phyloP scores from a whole-genome alignment of 768 basidiomycete species.

The Gautieria morchelliformis region DNA sequence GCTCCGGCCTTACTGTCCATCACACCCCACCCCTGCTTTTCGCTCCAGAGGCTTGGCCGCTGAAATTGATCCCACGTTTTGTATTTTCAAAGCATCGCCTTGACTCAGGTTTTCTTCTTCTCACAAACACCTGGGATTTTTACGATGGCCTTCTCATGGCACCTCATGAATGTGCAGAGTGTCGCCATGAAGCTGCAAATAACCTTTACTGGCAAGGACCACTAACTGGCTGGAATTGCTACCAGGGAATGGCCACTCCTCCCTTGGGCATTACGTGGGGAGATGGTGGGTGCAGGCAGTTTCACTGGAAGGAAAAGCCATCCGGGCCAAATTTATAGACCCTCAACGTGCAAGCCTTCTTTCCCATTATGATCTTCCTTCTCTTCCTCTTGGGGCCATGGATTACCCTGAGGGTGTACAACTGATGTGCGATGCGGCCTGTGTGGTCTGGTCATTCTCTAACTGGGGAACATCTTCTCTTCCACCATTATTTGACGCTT shows the following conservation, averaged over 20 bases:
- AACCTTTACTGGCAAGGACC: conserved; percentile 64
- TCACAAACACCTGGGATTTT: neutral
- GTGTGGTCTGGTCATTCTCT: too few relatives aligned
- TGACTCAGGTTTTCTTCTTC: conserved; percentile 5
- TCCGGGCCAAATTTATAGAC: too few relatives aligned
- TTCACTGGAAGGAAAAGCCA: too few relatives aligned
- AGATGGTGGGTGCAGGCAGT: too few relatives aligned
- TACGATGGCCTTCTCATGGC: neutral
- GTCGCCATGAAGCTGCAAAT: conserved; percentile 35
- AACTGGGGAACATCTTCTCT: too few relatives aligned
- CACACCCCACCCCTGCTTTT: conserved; percentile 1
- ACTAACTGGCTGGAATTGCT: conserved; percentile 53
- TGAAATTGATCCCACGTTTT: conserved; percentile 4
- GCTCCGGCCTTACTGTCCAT: neutral
- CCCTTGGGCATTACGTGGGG: conserved; percentile 11
- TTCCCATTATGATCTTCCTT: too few relatives aligned
- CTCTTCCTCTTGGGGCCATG: too few relatives aligned
- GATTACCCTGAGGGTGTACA: too few relatives aligned
- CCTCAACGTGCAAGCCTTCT: too few relatives aligned
- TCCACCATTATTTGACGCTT: too few relatives aligned
- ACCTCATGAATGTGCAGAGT: conserved; percentile 49
- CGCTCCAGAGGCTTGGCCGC: neutral
- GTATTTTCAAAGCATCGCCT: conserved; percentile 11
- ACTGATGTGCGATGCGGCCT: too few relatives aligned
- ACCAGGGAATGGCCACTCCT: conserved; percentile 33